phyloP scores from a whole-genome alignment of 2,329 filamentous ascomycete genomes.

The Blumeriella jaapii region DNA sequence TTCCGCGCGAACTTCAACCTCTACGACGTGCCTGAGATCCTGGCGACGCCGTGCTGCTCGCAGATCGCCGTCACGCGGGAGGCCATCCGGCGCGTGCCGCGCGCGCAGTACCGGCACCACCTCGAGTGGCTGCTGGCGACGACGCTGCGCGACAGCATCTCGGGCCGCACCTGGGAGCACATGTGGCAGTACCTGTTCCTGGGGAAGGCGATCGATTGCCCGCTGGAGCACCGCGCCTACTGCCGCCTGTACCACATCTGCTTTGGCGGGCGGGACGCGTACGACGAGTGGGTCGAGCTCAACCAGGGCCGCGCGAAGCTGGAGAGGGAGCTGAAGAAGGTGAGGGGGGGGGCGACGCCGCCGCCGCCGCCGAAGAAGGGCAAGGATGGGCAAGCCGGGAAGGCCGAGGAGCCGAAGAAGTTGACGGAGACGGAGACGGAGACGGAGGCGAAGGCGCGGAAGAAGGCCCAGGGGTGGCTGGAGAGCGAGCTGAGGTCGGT shows the following conservation, averaged over 20 bases:
- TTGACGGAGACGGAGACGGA: constrained; percentile 5
- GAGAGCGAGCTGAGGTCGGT: constrained; percentile 10
- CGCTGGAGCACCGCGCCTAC: constrained; percentile 18
- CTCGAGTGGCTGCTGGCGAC: constrained; percentile 48
- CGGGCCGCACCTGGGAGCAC: constrained; percentile 51
- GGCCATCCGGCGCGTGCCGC: constrained; percentile 36
- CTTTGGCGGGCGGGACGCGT: constrained; percentile 18
- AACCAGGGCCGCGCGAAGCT: constrained; percentile 10
- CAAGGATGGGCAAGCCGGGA: constrained; percentile 1
- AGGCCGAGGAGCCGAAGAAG: constrained; percentile 6
- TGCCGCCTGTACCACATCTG: constrained; percentile 21
- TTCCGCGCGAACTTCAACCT: constrained; percentile 18
- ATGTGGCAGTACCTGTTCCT: constrained; percentile 41
- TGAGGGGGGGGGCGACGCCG: too few species aligned
- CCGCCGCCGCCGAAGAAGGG: too few species aligned
- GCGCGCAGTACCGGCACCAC: constrained; percentile 42
- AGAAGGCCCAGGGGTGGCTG: constrained; percentile 9
- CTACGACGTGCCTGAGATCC: constrained; percentile 32
- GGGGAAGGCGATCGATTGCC: constrained; percentile 17
- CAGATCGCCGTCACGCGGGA: constrained; percentile 50
- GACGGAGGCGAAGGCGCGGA: constrained; percentile 8
- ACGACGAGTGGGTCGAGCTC: constrained; percentile 16
- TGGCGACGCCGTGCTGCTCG: constrained; percentile 49
- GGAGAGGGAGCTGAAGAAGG: constrained; percentile 9
- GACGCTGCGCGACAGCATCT: constrained; percentile 39